Percentiles rank a stretch among this genome's conserved stretches.
Evolutionary conservation across 345 rosid species (phyloP).

Genomic region (Citrus sp.): DNA sequence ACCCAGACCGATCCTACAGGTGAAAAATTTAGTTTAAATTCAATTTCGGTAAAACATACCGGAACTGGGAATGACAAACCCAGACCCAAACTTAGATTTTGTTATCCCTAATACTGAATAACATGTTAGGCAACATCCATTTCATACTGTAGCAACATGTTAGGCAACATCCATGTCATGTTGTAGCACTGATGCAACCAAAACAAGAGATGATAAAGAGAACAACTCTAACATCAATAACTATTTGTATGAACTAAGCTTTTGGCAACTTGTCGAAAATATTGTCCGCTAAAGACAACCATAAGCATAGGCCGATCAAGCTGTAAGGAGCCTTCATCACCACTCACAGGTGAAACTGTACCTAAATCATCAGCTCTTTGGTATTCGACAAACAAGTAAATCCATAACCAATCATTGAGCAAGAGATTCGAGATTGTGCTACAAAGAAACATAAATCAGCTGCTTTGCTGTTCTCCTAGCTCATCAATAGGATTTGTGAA

Average conservation of each 20-base stretch:
- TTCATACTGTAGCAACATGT: conserved; percentile 71
- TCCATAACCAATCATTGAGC: conserved; percentile 61
- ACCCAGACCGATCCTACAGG: too few species aligned
- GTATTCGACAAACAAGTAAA: conserved; percentile 84
- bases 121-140: conserved; percentile 85
- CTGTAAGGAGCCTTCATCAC: conserved; percentile 34
- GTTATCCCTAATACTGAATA: conserved; percentile 42
- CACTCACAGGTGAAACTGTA: conserved; percentile 24
- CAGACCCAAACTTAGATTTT: too few species aligned
- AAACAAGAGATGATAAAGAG: conserved; percentile 78
- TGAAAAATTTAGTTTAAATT: too few species aligned
- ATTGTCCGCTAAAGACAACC: conserved; percentile 48
- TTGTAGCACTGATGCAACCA: conserved; percentile 45
- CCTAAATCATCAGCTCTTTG: conserved; percentile 31
- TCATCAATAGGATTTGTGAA: too few species aligned
- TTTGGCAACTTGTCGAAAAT: conserved; percentile 62
- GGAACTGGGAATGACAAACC: too few species aligned
- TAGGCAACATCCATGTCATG: conserved; percentile 89
- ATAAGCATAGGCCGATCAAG: conserved; percentile 86
- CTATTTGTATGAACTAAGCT: conserved; percentile 89
- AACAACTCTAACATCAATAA: conserved; percentile 78
- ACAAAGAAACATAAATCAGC: too few species aligned
- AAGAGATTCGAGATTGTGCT: too few species aligned
- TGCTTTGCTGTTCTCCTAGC: too few species aligned
- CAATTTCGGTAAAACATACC: too few species aligned